These are phyloP conservation scores for Pseudogymnoascus sp. DNA, from an alignment of 2,329 filamentous ascomycete species.

Conservation along the genomic window DNA sequence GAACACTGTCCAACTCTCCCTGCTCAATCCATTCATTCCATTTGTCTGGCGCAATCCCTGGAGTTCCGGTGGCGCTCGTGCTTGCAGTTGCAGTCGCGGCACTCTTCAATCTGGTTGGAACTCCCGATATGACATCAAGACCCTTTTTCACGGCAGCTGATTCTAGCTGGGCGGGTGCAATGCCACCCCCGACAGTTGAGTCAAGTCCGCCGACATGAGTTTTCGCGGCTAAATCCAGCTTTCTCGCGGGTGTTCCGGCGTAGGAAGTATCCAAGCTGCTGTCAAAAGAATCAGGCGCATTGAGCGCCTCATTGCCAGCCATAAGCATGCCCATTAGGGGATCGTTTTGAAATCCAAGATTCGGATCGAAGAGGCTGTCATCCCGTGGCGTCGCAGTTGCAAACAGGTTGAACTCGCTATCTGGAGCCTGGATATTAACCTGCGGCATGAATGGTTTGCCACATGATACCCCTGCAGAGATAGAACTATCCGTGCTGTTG, in stretches of 20 bases:
- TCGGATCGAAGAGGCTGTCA: background rate
- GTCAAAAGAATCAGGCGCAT: background rate
- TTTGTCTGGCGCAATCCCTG: background rate
- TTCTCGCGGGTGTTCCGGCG: background rate
- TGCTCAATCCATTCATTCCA: slow-evolving; percentile 3
- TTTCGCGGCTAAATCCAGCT: background rate
- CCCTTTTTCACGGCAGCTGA: background rate
- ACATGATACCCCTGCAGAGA: background rate
- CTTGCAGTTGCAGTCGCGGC: background rate
- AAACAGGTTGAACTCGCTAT: background rate
- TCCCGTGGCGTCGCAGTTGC: background rate
- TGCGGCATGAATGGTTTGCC: background rate
- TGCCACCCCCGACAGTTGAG: background rate
- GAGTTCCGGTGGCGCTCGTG: background rate
- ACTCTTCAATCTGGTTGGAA: background rate
- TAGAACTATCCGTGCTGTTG: background rate
- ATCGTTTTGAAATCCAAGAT: background rate
- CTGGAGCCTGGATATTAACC: background rate
- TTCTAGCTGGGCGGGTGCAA: background rate
- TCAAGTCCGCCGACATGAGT: background rate
- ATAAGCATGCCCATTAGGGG: background rate
- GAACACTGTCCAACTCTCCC: background rate
- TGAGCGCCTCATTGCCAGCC: background rate
- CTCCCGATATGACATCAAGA: background rate
- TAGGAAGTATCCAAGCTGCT: slow-evolving; percentile 2